These are phyloP conservation scores for Turnera subulata DNA, from an alignment of 345 rosid species.

Conservation along the genomic window DNA sequence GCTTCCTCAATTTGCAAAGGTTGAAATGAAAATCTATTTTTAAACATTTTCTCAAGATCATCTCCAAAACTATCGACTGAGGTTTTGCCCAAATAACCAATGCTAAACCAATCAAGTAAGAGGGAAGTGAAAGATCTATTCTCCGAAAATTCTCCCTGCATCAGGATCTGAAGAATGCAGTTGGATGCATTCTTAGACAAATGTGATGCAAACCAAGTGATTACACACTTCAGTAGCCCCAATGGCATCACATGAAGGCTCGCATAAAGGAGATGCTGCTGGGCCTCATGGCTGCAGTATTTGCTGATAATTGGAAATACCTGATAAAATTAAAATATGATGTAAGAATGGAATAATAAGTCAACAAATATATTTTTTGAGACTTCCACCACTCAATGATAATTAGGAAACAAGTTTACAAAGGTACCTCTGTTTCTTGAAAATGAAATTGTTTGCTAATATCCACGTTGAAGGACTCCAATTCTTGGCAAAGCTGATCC, in stretches of 20 bases:
- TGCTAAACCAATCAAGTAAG: slow-evolving; percentile 57
- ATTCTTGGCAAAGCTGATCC: slow-evolving; percentile 42
- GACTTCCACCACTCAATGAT: slow-evolving; percentile 1
- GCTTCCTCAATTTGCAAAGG: slow-evolving; percentile 33
- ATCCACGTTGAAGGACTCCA: slow-evolving; percentile 36
- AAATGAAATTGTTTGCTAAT: slow-evolving; percentile 39
- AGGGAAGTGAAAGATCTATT: slow-evolving; percentile 46
- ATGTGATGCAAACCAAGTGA: slow-evolving; percentile 67
- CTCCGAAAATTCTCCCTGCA: slow-evolving; percentile 24
- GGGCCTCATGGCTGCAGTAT: slow-evolving; percentile 49
- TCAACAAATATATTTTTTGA: neutral
- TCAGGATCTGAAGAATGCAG: slow-evolving; percentile 45
- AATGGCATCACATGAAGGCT: slow-evolving; percentile 70
- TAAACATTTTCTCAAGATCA: slow-evolving; percentile 45
- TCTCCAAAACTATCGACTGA: slow-evolving; percentile 46
- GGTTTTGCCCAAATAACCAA: slow-evolving; percentile 54
- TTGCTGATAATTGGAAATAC: slow-evolving; percentile 49
- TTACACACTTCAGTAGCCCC: slow-evolving; percentile 62
- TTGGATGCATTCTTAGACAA: slow-evolving; percentile 51
- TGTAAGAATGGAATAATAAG: neutral
- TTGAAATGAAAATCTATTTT: slow-evolving; percentile 33
- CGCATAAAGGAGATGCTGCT: slow-evolving; percentile 46
- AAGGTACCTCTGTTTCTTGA: slow-evolving; percentile 58
- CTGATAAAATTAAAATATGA: slow-evolving; percentile 29
- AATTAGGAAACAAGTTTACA: neutral